Base-by-base conservation (phyloP, 352 stramenopile genomes). In the Globisporangium sylvaticum region DNA sequence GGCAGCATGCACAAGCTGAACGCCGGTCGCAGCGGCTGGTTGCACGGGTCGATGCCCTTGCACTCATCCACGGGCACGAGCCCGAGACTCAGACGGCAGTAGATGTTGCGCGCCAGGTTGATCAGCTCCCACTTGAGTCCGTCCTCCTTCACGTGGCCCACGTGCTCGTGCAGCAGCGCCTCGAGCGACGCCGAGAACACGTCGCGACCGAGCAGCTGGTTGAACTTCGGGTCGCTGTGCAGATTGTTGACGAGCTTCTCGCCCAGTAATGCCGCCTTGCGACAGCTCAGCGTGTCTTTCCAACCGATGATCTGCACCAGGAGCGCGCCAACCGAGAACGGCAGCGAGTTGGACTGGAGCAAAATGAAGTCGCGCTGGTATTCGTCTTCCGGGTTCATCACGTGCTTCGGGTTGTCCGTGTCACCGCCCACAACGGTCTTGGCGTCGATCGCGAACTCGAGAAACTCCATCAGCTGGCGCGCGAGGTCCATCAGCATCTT, bases 101-200 rank as follows among this genome's bases (percentile, higher is more conserved):
- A 94, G 61, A 91, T 88, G 73, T 94, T 94, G 37, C 85, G 83
- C 10, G 79, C 74, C n/a, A 94, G 71, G 63, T 94, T 94, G 65
- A 94, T 90, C 15, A 94, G 77, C 65, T 94, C 85, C 85, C 85
- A 94, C 60, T 91, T 94, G 15, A 94, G 74, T 10, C 79, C 79
- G 58, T 94, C 85, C 70, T 94, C 85, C 69, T 92, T 91, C 39
- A 89, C 83, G 59, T 89, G 77, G 27, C 81, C 83, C 5, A 76
- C 68, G 58, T 85, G 71, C 48, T 94, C 82, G 22, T 77, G 70
- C 24, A 94, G 31, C 37, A 94, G 68, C 27, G 77, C 74, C 29
- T 85, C 71, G 7, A 94, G 67, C 20, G 77, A 76, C 20, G 81
- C 80, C 1, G 79, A 74, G 58, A 94, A 94, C 20, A 94, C 54